phyloP scores from a whole-genome alignment of 805 yeast genomes.

The Cyberlindnera veronae region DNA sequence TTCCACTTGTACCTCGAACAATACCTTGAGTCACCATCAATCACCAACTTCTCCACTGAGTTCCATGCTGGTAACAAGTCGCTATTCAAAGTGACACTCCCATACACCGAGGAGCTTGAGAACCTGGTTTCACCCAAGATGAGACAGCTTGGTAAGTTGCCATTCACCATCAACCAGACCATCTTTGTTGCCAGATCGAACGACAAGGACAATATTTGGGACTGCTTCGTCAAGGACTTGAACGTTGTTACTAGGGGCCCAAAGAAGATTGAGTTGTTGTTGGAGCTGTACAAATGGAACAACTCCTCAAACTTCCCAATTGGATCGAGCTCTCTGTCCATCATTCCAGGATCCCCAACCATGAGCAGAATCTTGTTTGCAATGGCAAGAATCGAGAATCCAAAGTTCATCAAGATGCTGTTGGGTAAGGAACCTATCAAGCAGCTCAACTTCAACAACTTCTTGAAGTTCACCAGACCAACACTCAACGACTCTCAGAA shows the following conservation, averaged over 20 bases:
- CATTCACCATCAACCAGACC: slow-evolving; percentile 57
- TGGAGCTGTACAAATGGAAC: slow-evolving; percentile 60
- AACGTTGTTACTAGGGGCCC: slow-evolving; percentile 31
- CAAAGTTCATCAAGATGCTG: slow-evolving; percentile 48
- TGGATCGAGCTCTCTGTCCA: slow-evolving; percentile 34
- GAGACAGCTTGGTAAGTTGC: slow-evolving; percentile 51
- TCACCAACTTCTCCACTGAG: slow-evolving; percentile 46
- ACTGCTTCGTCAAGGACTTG: slow-evolving; percentile 48
- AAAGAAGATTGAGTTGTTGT: slow-evolving; percentile 38
- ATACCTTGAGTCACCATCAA: slow-evolving; percentile 42
- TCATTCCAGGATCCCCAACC: slow-evolving; percentile 62
- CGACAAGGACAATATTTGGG: slow-evolving; percentile 56
- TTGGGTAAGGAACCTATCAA: slow-evolving; percentile 52
- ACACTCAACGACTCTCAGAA: slow-evolving; percentile 57
- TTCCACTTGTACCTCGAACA: slow-evolving; percentile 64
- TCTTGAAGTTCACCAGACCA: slow-evolving; percentile 45
- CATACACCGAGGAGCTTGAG: slow-evolving; percentile 45
- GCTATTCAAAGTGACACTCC: slow-evolving; percentile 41
- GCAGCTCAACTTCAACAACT: slow-evolving; percentile 56
- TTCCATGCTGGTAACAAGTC: slow-evolving; percentile 47
- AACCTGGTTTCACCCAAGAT: slow-evolving; percentile 48
- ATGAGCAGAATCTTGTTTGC: slow-evolving; percentile 62
- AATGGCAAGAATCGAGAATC: slow-evolving; percentile 56
- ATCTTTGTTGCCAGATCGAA: slow-evolving; percentile 45
- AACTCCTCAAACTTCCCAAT: slow-evolving; percentile 43